These are phyloP conservation scores for Setomelanomma holmii DNA, from an alignment of 2,329 filamentous ascomycete species.

Conservation along the genomic window DNA sequence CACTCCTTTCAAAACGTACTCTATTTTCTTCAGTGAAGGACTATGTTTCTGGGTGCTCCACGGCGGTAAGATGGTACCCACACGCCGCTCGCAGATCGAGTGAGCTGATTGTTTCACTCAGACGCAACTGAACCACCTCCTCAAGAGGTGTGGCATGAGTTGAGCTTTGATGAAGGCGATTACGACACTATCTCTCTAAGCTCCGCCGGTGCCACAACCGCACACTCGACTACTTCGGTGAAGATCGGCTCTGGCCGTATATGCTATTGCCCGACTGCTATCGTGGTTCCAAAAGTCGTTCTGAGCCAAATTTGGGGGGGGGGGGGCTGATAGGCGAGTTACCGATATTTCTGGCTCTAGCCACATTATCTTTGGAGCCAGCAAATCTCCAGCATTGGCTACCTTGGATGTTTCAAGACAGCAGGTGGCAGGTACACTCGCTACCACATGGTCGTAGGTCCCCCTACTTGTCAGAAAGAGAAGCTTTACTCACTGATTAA, in stretches of 20 bases:
- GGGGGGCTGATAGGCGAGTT: conserved; percentile 43
- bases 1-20: conserved; percentile 12
- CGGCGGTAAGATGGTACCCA: conserved; percentile 3
- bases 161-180: conserved; percentile 22
- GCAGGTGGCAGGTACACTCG: conserved; percentile 19
- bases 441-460: conserved; percentile 23
- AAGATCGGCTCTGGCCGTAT: conserved; percentile 23
- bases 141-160: conserved; percentile 19
- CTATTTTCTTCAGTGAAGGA: conserved; percentile 21
- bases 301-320: neutral
- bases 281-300: conserved; percentile 17
- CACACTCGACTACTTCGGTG: conserved; percentile 15
- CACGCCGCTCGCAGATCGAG: neutral
- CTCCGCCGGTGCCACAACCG: conserved; percentile 17
- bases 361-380: conserved; percentile 31
- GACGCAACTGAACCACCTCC: conserved; percentile 11
- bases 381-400: conserved; percentile 16
- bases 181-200: conserved; percentile 23
- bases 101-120: neutral
- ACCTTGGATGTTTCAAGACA: conserved; percentile 20
- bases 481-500: neutral
- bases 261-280: conserved; percentile 32
- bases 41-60: conserved; percentile 22
- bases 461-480: neutral
- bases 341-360: conserved; percentile 39